Percentiles rank a stretch among this genome's conserved stretches.
phyloP scores from a whole-genome alignment of 2,329 filamentous ascomycete species.

The Myotisia sp. region DNA sequence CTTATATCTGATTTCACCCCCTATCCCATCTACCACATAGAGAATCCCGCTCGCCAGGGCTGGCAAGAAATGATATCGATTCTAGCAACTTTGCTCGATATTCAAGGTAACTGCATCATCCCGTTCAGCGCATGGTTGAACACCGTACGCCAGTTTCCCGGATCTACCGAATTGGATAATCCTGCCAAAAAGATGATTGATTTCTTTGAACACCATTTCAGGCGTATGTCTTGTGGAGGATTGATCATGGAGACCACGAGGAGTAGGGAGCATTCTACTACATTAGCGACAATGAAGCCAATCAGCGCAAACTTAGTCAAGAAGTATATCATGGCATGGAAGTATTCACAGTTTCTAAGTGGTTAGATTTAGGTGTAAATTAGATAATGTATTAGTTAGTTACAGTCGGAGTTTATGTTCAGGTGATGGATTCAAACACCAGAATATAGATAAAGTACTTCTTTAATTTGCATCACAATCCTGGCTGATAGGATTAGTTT shows the following conservation, averaged over 20 bases:
- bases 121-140: slow-evolving; percentile 30
- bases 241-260: slow-evolving; percentile 28
- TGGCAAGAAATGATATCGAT: slow-evolving; percentile 27
- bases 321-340: slow-evolving; percentile 26
- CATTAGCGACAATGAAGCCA: slow-evolving; percentile 20
- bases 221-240: slow-evolving; percentile 35
- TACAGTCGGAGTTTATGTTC: too few species aligned
- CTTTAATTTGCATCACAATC: too few species aligned
- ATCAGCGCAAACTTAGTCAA: slow-evolving; percentile 21
- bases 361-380: slow-evolving; percentile 2
- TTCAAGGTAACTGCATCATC: slow-evolving; percentile 20
- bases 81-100: slow-evolving; percentile 22
- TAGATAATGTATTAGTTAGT: too few species aligned
- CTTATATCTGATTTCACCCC: slow-evolving; percentile 13
- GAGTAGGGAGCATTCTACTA: slow-evolving; percentile 24
- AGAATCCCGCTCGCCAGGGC: slow-evolving; percentile 31
- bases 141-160: slow-evolving; percentile 18
- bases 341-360: slow-evolving; percentile 19
- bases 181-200: slow-evolving; percentile 19
- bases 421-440: too few species aligned
- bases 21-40: slow-evolving; percentile 32
- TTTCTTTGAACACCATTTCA: slow-evolving; percentile 22
- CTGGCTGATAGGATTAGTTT: too few species aligned
- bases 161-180: slow-evolving; percentile 16
- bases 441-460: too few species aligned